Conservation (phyloP, 2,329 filamentous ascomycete species). For the Fusarium tricinctum region DNA sequence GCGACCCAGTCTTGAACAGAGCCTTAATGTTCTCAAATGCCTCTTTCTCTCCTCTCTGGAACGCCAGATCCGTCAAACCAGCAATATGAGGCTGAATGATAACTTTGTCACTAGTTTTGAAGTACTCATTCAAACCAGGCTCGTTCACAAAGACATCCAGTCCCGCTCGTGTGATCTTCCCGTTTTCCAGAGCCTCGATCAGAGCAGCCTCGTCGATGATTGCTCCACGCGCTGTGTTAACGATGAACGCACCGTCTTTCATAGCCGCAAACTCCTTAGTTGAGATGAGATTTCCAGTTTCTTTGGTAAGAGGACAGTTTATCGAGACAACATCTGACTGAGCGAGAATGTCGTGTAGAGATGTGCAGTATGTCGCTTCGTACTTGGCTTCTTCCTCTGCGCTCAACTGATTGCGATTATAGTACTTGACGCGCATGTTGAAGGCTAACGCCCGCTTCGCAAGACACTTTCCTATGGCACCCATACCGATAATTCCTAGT, state of each 20-base stretch:
- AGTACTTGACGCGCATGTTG: slow-evolving; percentile 61
- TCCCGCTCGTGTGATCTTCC: slow-evolving; percentile 62
- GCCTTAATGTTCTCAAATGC: slow-evolving; percentile 62
- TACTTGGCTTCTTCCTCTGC: slow-evolving; percentile 54
- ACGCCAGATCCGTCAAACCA: slow-evolving; percentile 60
- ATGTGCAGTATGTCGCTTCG: slow-evolving; percentile 54
- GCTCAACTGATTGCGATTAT: slow-evolving; percentile 57
- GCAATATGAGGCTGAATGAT: slow-evolving; percentile 62
- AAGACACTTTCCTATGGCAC: slow-evolving; percentile 61
- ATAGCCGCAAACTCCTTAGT: slow-evolving; percentile 59
- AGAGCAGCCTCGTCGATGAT: slow-evolving; percentile 65
- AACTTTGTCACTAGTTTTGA: slow-evolving; percentile 57
- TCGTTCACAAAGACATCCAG: slow-evolving; percentile 64
- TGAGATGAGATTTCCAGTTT: slow-evolving; percentile 59
- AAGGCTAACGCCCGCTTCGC: slow-evolving; percentile 58
- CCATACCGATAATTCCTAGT: slow-evolving; percentile 65
- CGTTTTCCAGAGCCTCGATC: slow-evolving; percentile 60
- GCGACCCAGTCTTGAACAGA: slow-evolving; percentile 56
- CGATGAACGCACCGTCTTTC: slow-evolving; percentile 62
- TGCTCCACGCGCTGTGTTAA: slow-evolving; percentile 66
- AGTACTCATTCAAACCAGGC: slow-evolving; percentile 58
- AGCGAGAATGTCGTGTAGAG: slow-evolving; percentile 57
- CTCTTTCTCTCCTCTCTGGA: slow-evolving; percentile 59
- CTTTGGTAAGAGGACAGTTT: slow-evolving; percentile 57
- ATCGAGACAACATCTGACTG: slow-evolving; percentile 59